Percentiles rank a stretch among this genome's conserved stretches.
Conservation (phyloP, 2,329 filamentous ascomycete species). For the Sclerotiophoma versabilis region DNA sequence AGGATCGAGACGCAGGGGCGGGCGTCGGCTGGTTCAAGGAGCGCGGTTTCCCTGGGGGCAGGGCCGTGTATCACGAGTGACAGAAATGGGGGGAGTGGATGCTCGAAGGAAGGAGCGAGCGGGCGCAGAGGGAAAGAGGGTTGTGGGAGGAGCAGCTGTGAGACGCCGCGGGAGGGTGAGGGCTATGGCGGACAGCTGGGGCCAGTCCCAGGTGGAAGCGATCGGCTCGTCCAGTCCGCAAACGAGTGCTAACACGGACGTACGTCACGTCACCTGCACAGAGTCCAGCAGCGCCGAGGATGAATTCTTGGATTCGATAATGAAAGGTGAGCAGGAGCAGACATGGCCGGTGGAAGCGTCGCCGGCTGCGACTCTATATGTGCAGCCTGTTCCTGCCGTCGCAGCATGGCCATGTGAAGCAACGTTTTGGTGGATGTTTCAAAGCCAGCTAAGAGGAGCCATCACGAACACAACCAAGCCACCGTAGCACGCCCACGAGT, state of each 20-base stretch:
- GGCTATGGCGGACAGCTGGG: slow-evolving; percentile 30
- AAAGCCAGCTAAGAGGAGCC: slow-evolving; percentile 20
- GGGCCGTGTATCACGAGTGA: slow-evolving; percentile 37
- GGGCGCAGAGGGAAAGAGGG: slow-evolving; percentile 32
- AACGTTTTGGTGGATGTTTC: slow-evolving; percentile 35
- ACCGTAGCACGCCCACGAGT: slow-evolving; percentile 14
- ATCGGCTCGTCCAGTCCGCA: slow-evolving; percentile 38
- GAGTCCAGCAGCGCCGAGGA: slow-evolving; percentile 26
- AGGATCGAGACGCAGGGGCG: slow-evolving; percentile 46
- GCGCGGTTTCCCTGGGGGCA: slow-evolving; percentile 46
- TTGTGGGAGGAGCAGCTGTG: slow-evolving; percentile 23
- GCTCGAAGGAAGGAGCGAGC: slow-evolving; percentile 50
- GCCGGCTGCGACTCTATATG: slow-evolving; percentile 17
- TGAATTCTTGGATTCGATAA: slow-evolving; percentile 9
- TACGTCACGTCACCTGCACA: slow-evolving; percentile 36
- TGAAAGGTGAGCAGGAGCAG: slow-evolving; percentile 12
- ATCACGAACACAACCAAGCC: slow-evolving; percentile 18
- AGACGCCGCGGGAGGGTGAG: slow-evolving; percentile 26
- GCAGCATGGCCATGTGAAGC: slow-evolving; percentile 34
- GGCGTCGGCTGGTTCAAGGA: slow-evolving; percentile 46
- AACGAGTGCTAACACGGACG: slow-evolving; percentile 32
- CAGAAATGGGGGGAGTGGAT: slow-evolving; percentile 45
- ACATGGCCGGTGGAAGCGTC: not conserved
- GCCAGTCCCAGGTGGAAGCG: slow-evolving; percentile 26
- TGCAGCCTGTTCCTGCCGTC: slow-evolving; percentile 21